Evolutionary conservation across 2,329 filamentous ascomycete species (phyloP), one percentile per base, ranked within the genome.

Genomic region (Nothopassalora personata): DNA sequence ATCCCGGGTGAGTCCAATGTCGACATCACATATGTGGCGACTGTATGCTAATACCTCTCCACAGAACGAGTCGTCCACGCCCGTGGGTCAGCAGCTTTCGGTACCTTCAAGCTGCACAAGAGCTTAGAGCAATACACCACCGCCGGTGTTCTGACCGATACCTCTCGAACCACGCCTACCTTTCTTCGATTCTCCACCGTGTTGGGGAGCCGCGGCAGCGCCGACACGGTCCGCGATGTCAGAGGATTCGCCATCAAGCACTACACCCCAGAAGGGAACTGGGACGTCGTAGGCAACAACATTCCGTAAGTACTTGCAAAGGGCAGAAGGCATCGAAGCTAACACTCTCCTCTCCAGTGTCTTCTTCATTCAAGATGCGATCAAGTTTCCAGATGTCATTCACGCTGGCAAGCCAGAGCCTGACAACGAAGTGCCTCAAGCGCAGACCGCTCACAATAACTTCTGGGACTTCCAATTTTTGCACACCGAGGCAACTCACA

Each of bases 191-290:
- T 94, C 72, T 93, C 89, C 0, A 93, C 90, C 1, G 88, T 91
- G 9, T 83, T 86, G 19, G 0, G 89, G 90, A 89, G 85, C 69
- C 81, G 86, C 34, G 90, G 89, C 11, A 89, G 86, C 54, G 87
- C 89, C 5, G 90, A 94, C 70, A 92, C 88, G 0, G 89, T 91
- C 1, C 83, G 90, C n/a, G 89, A 94, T 77, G 87, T 91, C 1
- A 84, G 89, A 39, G 89, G 90, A 1, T 94, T 93, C 63, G 88
- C 89, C 0, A 74, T 90, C 62, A 90, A 90, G 73, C 85, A 90
- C 68, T 91, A 91, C 70, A 91, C 89, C 0, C 76, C 88, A 0
- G 88, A 92, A 56, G 89, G 88, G 4, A 91, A 89, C 66, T 90
- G 86, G 84, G 87, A 90, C 36, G 66, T 72, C 4, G 70, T 72